Evolutionary conservation across 116 monocot genomes (phyloP).

Genomic region (Dioscorea cayenensis): DNA sequence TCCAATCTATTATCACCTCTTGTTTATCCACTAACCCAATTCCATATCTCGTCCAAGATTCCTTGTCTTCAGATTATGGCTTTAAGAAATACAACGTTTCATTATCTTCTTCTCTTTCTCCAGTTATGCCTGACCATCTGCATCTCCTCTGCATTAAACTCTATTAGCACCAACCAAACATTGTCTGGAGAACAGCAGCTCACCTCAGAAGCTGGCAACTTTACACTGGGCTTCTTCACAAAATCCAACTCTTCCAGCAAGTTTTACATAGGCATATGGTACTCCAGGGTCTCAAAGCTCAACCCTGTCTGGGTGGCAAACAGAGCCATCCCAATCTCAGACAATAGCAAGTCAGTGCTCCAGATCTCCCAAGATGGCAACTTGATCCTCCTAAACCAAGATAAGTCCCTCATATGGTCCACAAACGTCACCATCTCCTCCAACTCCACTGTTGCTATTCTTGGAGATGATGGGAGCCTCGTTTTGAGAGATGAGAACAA

Average conservation of each 20-base stretch:
- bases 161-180: conserved; percentile 14
- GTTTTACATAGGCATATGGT: conserved; percentile 31
- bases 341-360: conserved; percentile 9
- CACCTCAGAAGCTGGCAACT: conserved; percentile 17
- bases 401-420: conserved; percentile 24
- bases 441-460: conserved; percentile 12
- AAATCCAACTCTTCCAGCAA: conserved; percentile 1
- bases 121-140: not conserved
- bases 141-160: conserved; percentile 7
- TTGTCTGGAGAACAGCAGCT: conserved; percentile 26
- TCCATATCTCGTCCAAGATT: too few relatives aligned
- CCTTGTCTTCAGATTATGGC: too few relatives aligned
- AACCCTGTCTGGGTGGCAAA: conserved; percentile 38
- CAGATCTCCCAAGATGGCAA: conserved; percentile 30
- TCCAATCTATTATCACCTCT: too few relatives aligned
- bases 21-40: too few relatives aligned
- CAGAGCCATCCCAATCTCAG: conserved; percentile 20
- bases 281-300: not conserved
- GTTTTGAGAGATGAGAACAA: conserved; percentile 18
- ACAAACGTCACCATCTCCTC: conserved; percentile 10
- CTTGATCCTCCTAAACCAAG: conserved; percentile 23
- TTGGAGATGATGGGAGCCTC: conserved; percentile 40
- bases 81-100: too few relatives aligned
- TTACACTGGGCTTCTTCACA: conserved; percentile 38
- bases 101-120: conserved; percentile 3